Percentiles rank a stretch among this genome's conserved stretches.
Conservation (phyloP, 805 yeast genomes). For the Komagataella populi region DNA sequence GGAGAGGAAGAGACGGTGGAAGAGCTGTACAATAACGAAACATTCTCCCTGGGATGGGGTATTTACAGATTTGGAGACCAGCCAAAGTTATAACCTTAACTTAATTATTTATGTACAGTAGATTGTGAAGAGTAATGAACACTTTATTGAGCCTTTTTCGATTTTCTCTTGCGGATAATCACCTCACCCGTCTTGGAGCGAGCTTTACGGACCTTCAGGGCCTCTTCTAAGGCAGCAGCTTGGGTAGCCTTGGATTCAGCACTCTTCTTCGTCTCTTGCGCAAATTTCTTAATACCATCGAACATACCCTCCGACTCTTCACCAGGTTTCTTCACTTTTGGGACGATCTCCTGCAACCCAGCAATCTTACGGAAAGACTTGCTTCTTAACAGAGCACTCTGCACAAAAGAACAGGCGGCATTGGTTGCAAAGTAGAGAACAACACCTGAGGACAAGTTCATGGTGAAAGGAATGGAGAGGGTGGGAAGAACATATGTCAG, state of each 20-base stretch:
- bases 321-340: conserved; percentile 5
- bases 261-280: conserved; percentile 17
- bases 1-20: conserved; percentile 26
- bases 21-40: conserved; percentile 30
- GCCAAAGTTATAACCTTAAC: neutral
- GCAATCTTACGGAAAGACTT: conserved; percentile 46
- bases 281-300: conserved; percentile 15
- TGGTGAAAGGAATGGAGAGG: conserved; percentile 77
- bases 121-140: neutral
- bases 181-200: neutral
- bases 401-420: conserved; percentile 60
- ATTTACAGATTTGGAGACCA: conserved; percentile 29
- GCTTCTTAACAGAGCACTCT: conserved; percentile 53
- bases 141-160: neutral
- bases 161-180: neutral
- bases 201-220: conserved; percentile 4
- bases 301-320: conserved; percentile 13
- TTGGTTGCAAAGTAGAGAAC: conserved; percentile 78
- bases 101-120: neutral
- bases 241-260: conserved; percentile 11
- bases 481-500: conserved; percentile 43
- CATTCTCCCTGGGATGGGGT: conserved; percentile 56
- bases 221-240: conserved; percentile 13
- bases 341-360: conserved; percentile 26
- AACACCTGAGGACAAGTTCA: conserved; percentile 75